Percentiles rank a stretch among this genome's conserved stretches.
Conservation (phyloP, 805 yeast species). For the Brettanomyces sp. region DNA sequence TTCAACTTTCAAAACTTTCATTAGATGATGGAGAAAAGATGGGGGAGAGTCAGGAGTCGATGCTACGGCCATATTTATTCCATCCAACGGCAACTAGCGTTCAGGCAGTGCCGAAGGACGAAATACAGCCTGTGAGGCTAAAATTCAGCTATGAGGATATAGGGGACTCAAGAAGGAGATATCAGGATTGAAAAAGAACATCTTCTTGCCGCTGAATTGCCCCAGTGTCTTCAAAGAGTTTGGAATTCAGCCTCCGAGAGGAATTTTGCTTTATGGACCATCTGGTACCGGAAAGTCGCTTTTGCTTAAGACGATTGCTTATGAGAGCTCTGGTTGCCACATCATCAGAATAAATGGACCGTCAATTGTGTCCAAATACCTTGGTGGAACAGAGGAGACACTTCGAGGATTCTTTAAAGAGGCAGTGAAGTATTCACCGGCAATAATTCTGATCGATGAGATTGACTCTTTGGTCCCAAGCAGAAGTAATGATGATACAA, state of each 20-base stretch:
- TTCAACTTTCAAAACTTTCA: background rate
- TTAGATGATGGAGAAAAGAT: background rate
- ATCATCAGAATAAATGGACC: conserved; percentile 84
- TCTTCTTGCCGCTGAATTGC: conserved; percentile 71
- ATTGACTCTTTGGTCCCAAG: conserved; percentile 87
- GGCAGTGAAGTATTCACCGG: conserved; percentile 78
- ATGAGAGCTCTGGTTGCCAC: conserved; percentile 65
- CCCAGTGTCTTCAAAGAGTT: conserved; percentile 74
- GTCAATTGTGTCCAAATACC: conserved; percentile 80
- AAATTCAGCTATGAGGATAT: conserved; percentile 31
- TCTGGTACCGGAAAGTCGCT: conserved; percentile 96
- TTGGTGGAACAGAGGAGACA: conserved; percentile 89
- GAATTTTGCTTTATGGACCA: conserved; percentile 90
- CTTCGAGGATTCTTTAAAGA: conserved; percentile 77
- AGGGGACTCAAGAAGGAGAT: conserved; percentile 76
- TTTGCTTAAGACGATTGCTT: conserved; percentile 74
- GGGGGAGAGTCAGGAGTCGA: conserved; percentile 7
- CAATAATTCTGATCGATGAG: conserved; percentile 85
- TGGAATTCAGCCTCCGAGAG: conserved; percentile 89
- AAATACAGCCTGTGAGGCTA: conserved; percentile 35
- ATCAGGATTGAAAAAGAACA: conserved; percentile 48
- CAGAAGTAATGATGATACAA: conserved; percentile 74
- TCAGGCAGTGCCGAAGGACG: conserved; percentile 20
- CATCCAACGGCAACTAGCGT: conserved; percentile 24
- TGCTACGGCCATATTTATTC: conserved; percentile 18